Base-by-base conservation (phyloP, 2,329 filamentous ascomycete species). In the Sclerotinia trifoliorum region DNA sequence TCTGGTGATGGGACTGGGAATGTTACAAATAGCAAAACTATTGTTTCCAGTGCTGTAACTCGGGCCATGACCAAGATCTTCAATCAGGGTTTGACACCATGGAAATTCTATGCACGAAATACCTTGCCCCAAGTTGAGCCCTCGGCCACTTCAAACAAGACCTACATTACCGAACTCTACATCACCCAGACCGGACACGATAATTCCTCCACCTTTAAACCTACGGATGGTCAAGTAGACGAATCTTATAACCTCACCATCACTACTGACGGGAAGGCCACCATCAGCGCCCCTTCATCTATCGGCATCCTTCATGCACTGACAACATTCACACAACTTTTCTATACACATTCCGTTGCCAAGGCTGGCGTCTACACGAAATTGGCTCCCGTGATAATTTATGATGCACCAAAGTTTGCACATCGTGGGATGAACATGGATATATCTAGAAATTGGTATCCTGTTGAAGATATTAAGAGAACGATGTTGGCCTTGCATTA, bases 381-480 rank as follows among this genome's bases (percentile, higher is more conserved):
- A 0, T 79, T 86, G 49, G 90, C 89, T 1, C 93, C 93, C 0
- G 83, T 96, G 3, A 77, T 80, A 0, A 91, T 96, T 74, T 78
- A 79, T n/a, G 93, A 96, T 78, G 79, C 82, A 65, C 93, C 93
- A 39, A 85, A 86, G 75, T 96, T 92, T 78, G 79, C 83, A 19
- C 91, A 96, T 78, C 88, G 93, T 56, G 93, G 93, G 17, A 79
- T 96, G 65, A 89, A 95, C 74, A 81, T 96, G 73, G 93, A 96
- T 75, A 87, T 92, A 54, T 84, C 90, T 3, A 84, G 93, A 69
- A 89, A 88, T 75, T 95, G 84, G 80, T 77, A 71, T 65, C 74
- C 74, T 3, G 71, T 75, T 5, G 51, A 73, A 5, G 86, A 91
- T 74, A 88, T 96, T 73, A 83, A 88, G 75, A 87, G 88, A 63